These are phyloP conservation scores for Eucalyptus coolabah DNA, from an alignment of 345 rosid genomes.

Conservation along the genomic window DNA sequence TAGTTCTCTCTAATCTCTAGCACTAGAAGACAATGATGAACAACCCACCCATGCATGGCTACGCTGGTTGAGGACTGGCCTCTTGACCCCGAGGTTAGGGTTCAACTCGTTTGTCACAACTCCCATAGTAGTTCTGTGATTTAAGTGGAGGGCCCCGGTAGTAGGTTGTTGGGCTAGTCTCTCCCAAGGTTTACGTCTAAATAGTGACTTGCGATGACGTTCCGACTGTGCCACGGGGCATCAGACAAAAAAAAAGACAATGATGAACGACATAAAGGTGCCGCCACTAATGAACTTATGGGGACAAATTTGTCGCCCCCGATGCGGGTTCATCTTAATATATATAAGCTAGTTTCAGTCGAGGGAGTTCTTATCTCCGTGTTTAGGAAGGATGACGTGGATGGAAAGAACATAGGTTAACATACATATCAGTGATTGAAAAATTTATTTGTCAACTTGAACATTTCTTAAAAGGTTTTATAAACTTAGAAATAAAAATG, in stretches of 20 bases:
- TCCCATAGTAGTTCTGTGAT: no score
- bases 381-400: background rate
- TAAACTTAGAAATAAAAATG: no score
- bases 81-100: no score
- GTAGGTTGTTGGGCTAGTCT: rapidly evolving
- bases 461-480: no score
- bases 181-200: rapidly evolving
- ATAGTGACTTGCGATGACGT: no score
- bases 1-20: background rate
- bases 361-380: background rate
- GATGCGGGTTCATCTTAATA: no score
- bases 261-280: background rate
- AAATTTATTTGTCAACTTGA: background rate
- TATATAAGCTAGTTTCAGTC: background rate
- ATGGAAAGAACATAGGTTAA: background rate
- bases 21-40: no score
- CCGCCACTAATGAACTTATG: background rate
- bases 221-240: no score
- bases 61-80: no score
- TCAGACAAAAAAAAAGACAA: background rate
- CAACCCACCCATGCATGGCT: no score
- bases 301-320: background rate
- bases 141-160: rapidly evolving
- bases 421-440: no score
- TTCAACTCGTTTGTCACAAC: no score